Conservation (phyloP, 345 rosid genomes). For the Firmiana major region DNA sequence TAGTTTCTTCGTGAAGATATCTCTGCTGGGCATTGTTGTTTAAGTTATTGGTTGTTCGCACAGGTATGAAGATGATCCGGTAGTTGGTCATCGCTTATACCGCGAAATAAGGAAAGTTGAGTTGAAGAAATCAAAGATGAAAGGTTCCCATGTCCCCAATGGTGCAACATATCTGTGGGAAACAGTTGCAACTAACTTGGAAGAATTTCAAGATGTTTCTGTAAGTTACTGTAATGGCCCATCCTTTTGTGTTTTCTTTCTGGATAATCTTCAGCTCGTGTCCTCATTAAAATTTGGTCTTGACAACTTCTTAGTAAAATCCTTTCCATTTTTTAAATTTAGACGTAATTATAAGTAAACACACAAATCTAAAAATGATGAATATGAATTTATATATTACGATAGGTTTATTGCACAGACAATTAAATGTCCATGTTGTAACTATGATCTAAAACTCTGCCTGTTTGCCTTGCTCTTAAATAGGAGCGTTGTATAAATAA, state of each 20-base stretch:
- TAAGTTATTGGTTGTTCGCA: slow-evolving; percentile 22
- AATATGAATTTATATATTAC: not conserved
- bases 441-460: not conserved
- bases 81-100: slow-evolving; percentile 88
- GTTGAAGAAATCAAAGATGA: slow-evolving; percentile 65
- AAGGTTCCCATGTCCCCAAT: slow-evolving; percentile 76
- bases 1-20: not conserved
- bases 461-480: not conserved
- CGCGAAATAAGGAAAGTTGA: slow-evolving; percentile 89
- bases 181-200: slow-evolving; percentile 91
- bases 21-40: not conserved
- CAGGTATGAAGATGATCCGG: slow-evolving; percentile 96
- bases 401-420: not conserved
- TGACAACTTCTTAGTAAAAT: not conserved
- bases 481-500: too few relatives aligned
- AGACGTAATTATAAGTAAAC: not conserved
- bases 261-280: not conserved
- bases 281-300: not conserved
- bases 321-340: not conserved
- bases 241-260: not conserved
- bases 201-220: slow-evolving; percentile 75
- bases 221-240: slow-evolving; percentile 32
- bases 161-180: slow-evolving; percentile 83
- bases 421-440: not conserved
- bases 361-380: not conserved